Conservation (phyloP, 352 stramenopile genomes). For the Phytopythium vexans region DNA sequence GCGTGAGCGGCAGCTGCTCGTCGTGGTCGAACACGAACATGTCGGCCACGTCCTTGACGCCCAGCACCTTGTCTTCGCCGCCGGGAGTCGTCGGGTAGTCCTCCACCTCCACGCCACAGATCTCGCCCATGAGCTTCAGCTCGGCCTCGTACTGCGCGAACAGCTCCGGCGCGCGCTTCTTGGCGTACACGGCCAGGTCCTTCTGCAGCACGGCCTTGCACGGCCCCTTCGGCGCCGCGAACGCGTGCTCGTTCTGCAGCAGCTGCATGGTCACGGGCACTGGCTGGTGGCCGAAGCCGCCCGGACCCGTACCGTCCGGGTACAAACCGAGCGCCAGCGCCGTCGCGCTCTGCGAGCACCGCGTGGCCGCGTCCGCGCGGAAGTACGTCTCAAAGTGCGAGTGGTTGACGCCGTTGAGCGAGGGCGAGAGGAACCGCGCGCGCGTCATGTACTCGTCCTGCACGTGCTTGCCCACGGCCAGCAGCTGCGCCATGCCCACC, state of each 20-base stretch:
- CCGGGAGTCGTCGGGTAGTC: conserved; percentile 51
- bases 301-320: conserved; percentile 69
- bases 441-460: conserved; percentile 64
- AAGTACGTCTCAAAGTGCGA: conserved; percentile 86
- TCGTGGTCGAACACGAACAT: conserved; percentile 84
- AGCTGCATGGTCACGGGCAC: conserved; percentile 86
- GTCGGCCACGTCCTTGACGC: conserved; percentile 80
- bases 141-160: conserved; percentile 53
- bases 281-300: conserved; percentile 60
- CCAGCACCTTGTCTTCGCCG: conserved; percentile 71
- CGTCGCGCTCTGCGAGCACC: conserved; percentile 76
- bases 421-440: conserved; percentile 54
- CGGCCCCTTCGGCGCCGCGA: conserved; percentile 77
- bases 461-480: conserved; percentile 63
- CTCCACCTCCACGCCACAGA: conserved; percentile 59
- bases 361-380: conserved; percentile 72
- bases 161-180: conserved; percentile 48
- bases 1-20: conserved; percentile 44
- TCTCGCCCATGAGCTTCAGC: conserved; percentile 45
- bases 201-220: conserved; percentile 44
- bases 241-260: conserved; percentile 80
- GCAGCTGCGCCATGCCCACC: conserved; percentile 76
- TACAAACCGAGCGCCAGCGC: conserved; percentile 78
- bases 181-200: conserved; percentile 59
- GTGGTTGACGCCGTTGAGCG: conserved; percentile 68